Evolutionary conservation across 495 filamentous ascomycete species (phyloP).

Genomic region (Sabuloglossum arenarium): DNA sequence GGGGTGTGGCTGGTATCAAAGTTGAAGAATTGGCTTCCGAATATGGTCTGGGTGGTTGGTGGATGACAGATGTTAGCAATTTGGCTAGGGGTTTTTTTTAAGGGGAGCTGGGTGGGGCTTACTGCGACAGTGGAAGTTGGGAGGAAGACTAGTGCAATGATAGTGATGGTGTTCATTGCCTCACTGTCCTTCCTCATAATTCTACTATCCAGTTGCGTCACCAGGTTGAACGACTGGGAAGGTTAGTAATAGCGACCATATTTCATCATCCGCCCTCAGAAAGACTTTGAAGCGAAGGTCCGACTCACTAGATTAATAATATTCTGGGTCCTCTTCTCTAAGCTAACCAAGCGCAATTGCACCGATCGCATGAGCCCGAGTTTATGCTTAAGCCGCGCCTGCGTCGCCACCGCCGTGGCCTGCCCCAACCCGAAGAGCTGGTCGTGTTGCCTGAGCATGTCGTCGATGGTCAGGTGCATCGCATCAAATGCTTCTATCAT

Average conservation of each 20-base stretch:
- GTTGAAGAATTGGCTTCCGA: background rate
- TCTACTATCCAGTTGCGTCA: background rate
- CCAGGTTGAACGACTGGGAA: background rate
- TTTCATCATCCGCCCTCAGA: background rate
- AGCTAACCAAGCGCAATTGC: background rate
- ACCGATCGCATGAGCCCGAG: background rate
- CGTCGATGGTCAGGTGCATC: background rate
- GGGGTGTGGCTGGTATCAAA: background rate
- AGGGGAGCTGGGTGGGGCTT: background rate
- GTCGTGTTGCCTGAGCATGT: too few relatives aligned
- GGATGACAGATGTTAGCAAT: background rate
- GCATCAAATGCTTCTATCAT: background rate
- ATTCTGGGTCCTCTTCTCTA: background rate
- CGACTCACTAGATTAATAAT: background rate
- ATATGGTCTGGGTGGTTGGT: background rate
- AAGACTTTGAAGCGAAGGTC: background rate
- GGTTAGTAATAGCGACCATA: too few relatives aligned
- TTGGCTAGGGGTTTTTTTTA: too few relatives aligned
- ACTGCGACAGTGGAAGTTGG: conserved; percentile 8
- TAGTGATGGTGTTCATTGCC: conserved; percentile 10
- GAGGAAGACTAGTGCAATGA: conserved; percentile 10
- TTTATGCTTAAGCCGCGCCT: background rate
- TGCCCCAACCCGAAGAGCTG: background rate
- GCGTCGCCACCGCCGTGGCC: background rate
- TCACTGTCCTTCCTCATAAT: background rate